Percentiles rank a stretch among this genome's conserved stretches.
phyloP scores from a whole-genome alignment of 2,329 filamentous ascomycete species.

The Hypoxylon sp. region DNA sequence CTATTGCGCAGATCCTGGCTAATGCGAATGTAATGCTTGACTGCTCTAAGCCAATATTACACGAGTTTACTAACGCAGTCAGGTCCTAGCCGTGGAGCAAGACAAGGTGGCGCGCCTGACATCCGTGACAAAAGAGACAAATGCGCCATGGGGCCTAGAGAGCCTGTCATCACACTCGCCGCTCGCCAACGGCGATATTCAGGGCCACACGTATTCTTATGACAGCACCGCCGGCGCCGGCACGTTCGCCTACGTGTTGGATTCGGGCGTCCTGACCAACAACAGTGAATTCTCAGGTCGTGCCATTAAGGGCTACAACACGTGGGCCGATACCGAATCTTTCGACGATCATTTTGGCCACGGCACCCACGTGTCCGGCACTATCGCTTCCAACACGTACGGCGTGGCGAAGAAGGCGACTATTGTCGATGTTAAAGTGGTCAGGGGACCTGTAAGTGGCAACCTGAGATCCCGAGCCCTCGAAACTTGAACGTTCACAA shows the following conservation, averaged over 20 bases:
- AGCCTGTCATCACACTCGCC: constrained; percentile 33
- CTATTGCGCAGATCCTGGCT: constrained; percentile 23
- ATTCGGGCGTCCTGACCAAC: constrained; percentile 59
- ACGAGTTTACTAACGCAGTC: constrained; percentile 2
- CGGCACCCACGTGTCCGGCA: constrained; percentile 55
- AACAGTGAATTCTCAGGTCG: constrained; percentile 54
- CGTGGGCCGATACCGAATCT: constrained; percentile 28
- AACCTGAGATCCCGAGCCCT: constrained; percentile 27
- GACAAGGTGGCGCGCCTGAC: constrained; percentile 32
- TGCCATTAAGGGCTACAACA: constrained; percentile 47
- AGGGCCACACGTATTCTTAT: constrained; percentile 45
- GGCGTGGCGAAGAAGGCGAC: constrained; percentile 47
- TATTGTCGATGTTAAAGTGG: constrained; percentile 39
- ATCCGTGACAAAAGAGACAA: constrained; percentile 48
- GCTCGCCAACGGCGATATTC: constrained; percentile 44
- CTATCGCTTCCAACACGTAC: constrained; percentile 35
- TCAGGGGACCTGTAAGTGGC: constrained; percentile 39
- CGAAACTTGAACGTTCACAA: neutral
- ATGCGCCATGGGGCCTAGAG: constrained; percentile 50
- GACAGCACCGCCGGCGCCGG: constrained; percentile 47
- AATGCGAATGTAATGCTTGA: constrained; percentile 25
- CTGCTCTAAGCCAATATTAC: neutral
- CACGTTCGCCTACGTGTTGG: constrained; percentile 60
- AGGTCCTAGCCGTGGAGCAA: constrained; percentile 35
- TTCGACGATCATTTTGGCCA: constrained; percentile 55